Conservation (phyloP, 306 rosid species). For the Quercus aquifolioides region DNA sequence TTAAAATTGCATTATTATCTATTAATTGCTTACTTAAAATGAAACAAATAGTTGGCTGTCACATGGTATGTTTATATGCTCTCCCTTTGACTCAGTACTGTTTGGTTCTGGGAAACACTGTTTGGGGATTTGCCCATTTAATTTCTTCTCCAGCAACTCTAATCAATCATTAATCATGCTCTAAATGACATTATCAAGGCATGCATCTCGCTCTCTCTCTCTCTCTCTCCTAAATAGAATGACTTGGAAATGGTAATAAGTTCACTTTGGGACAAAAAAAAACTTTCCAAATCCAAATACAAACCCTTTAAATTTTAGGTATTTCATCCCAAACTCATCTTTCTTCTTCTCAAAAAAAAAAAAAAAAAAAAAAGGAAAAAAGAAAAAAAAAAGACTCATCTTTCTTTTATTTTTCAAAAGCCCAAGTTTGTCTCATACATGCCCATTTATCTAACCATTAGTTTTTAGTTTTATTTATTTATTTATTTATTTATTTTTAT, state of each 20-base stretch:
- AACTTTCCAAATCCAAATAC: too few relatives aligned
- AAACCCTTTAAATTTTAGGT: too few relatives aligned
- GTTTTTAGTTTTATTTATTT: too few relatives aligned
- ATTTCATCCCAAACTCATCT: too few relatives aligned
- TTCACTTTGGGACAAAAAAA: too few relatives aligned
- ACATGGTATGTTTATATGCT: slow-evolving; percentile 73
- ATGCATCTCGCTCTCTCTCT: not conserved
- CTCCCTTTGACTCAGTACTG: slow-evolving; percentile 40
- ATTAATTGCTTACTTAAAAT: slow-evolving; percentile 21
- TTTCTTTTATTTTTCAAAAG: too few relatives aligned
- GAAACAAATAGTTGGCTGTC: slow-evolving; percentile 55
- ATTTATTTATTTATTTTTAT: too few relatives aligned
- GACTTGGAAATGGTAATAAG: not conserved
- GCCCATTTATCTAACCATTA: too few relatives aligned
- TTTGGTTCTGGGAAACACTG: slow-evolving; percentile 56
- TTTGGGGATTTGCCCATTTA: slow-evolving; percentile 27
- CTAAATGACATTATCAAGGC: not conserved
- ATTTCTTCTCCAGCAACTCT: slow-evolving; percentile 22
- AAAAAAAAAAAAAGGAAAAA: too few relatives aligned
- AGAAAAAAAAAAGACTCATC: too few relatives aligned
- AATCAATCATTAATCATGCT: slow-evolving; percentile 3
- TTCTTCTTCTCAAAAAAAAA: too few relatives aligned
- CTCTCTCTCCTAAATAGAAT: not conserved
- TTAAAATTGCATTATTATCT: slow-evolving; percentile 21
- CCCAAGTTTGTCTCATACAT: too few relatives aligned